Evolutionary conservation across 768 basidiomycete species (phyloP), one percentile per base, ranked within the genome.

Genomic region (Rhodosporidiobolus odoratus): DNA sequence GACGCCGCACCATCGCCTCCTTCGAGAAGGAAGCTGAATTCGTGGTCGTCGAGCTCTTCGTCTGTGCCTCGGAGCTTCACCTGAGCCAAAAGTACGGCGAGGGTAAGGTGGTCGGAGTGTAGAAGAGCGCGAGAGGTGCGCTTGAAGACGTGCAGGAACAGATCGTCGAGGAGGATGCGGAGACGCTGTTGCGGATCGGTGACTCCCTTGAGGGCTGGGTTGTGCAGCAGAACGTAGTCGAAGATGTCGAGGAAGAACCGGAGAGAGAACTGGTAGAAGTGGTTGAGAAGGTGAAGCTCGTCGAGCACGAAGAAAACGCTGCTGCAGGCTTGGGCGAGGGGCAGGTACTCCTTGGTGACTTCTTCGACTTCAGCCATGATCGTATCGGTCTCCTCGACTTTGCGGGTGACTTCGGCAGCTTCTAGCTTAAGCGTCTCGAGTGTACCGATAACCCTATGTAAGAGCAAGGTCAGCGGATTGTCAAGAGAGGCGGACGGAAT

Each of bases 181-280:
- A 91, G 86, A 17, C 96, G 88, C 52, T 80, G 81, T 59, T 82
- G 82, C 65, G 92, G 81, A 72, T 96, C 92, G 32, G 86, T 83
- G 66, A 94, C 84, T 68, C 85, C 86, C 79, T 85, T 87, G 71
- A 98, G 85, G 78, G 92, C 89, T 17, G 94, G 93, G 78, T 98
- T 97, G 76, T 90, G 88, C 74, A 89, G 89, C 13, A 98, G 85
- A 67, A 95, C 87, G 76, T 89, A 91, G 81, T 98, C 92, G 81
- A 99, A 99, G 77, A 97, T 95, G 79, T 96, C 95, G 68, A 98
- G 85, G 89, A 99, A 99, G 84, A 95, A 97, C 37, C 84, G 88
- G 56, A 99, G 84, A 3, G 96, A 98, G 84, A 99, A 99, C 79
- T 97, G 92, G 78, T 99, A 99, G 83, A 98, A 98, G 81, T 96